Evolutionary conservation across 2,329 filamentous ascomycete species (phyloP).

Genomic region (Blastomyces gilchristii): DNA sequence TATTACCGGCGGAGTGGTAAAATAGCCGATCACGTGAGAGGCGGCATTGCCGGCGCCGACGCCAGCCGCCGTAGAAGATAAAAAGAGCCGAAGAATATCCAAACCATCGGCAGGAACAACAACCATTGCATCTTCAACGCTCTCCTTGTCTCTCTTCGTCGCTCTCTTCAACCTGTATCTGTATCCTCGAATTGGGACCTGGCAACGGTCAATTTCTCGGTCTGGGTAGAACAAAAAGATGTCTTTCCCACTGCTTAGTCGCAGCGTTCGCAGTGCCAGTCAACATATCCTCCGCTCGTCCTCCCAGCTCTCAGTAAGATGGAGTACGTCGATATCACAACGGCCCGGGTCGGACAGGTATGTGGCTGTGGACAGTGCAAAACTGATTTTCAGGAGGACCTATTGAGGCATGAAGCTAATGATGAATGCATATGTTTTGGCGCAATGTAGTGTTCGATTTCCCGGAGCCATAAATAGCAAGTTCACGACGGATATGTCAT

Average conservation of each 20-base stretch:
- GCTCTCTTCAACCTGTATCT: not conserved
- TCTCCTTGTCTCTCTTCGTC: no score
- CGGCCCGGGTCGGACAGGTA: conserved; percentile 51
- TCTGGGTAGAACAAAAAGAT: conserved; percentile 12
- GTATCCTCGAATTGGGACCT: not conserved
- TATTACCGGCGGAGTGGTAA: not conserved
- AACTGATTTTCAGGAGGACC: not conserved
- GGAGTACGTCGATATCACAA: conserved; percentile 47
- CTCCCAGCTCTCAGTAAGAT: conserved; percentile 29
- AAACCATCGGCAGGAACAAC: not conserved
- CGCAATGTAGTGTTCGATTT: conserved; percentile 51
- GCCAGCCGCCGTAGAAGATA: conserved; percentile 21
- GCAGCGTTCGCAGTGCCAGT: conserved; percentile 12
- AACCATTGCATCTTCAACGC: no score
- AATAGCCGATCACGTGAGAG: conserved; percentile 3
- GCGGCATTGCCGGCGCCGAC: conserved; percentile 16
- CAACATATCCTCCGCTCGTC: conserved; percentile 6
- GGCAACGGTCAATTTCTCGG: not conserved
- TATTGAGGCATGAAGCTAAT: conserved; percentile 9
- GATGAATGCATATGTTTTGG: not conserved
- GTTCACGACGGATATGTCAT: conserved; percentile 71
- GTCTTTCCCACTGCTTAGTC: conserved; percentile 16
- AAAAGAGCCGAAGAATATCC: not conserved
- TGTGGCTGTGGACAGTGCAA: conserved; percentile 3
- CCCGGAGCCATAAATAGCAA: conserved; percentile 92